Percentiles rank a stretch among this genome's conserved stretches.
Conservation (phyloP, 192 early-diverging fungal species). For the Physocladia obscura region DNA sequence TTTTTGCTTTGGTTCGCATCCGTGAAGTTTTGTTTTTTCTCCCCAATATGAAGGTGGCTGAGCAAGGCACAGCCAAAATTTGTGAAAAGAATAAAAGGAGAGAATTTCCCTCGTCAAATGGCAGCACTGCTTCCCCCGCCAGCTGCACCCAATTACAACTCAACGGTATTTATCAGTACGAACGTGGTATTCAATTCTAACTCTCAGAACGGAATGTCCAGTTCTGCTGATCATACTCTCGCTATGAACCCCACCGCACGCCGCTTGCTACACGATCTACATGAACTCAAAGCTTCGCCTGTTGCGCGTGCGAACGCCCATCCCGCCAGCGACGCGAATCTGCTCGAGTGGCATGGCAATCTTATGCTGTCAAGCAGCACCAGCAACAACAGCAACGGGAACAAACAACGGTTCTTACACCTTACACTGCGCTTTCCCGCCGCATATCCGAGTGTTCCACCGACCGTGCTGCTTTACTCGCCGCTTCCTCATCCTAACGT, state of each 20-base stretch:
- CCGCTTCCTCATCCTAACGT: constrained; percentile 21
- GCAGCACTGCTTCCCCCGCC: too few species aligned
- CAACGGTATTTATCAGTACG: too few species aligned
- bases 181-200: too few species aligned
- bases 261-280: constrained; percentile 13
- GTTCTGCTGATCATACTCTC: too few species aligned
- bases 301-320: constrained; percentile 3
- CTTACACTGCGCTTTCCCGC: constrained; percentile 5
- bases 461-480: background rate
- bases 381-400: background rate
- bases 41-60: too few species aligned
- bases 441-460: constrained; percentile 8
- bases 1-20: too few species aligned
- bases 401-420: background rate
- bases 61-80: too few species aligned
- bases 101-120: too few species aligned
- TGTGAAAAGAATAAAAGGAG: too few species aligned
- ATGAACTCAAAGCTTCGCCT: background rate
- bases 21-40: too few species aligned
- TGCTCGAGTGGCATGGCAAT: constrained; percentile 18
- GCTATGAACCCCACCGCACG: background rate
- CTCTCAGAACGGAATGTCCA: too few species aligned
- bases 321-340: background rate
- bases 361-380: background rate
- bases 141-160: too few species aligned